These are phyloP conservation scores for Ogataea populi-albae DNA, from an alignment of 805 yeast species.

Conservation along the genomic window DNA sequence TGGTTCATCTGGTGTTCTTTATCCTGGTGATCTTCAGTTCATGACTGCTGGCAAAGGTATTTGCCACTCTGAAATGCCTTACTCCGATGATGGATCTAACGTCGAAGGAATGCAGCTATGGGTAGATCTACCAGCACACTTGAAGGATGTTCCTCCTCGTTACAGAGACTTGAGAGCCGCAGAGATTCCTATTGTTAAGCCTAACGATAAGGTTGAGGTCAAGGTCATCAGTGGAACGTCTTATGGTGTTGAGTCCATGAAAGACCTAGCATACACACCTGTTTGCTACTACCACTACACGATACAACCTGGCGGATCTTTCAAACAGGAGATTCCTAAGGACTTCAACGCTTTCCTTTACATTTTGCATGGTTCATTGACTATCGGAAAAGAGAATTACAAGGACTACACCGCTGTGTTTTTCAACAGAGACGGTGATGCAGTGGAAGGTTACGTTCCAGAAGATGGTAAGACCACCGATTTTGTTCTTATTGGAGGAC, in stretches of 20 bases:
- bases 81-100: conserved; percentile 46
- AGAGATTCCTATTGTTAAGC: conserved; percentile 69
- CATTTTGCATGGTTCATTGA: conserved; percentile 57
- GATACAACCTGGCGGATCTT: conserved; percentile 62
- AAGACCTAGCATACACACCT: conserved; percentile 80
- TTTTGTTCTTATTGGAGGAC: conserved; percentile 75
- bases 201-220: conserved; percentile 61
- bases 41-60: conserved; percentile 93
- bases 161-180: conserved; percentile 70
- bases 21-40: conserved; percentile 84
- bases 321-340: conserved; percentile 55
- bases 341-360: conserved; percentile 71
- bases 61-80: conserved; percentile 86
- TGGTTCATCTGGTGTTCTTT: conserved; percentile 72
- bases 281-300: conserved; percentile 67
- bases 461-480: conserved; percentile 47
- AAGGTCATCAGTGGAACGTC: conserved; percentile 76
- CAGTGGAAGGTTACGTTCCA: conserved; percentile 52
- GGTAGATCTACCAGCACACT: conserved; percentile 73
- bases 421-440: conserved; percentile 68
- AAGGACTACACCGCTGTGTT: conserved; percentile 53
- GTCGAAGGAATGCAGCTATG: conserved; percentile 76
- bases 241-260: conserved; percentile 69
- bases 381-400: conserved; percentile 41
- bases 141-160: conserved; percentile 65